Base-by-base conservation (phyloP, 371 early-diverging fungal genomes). In the Batrachochytrium dendrobatidis region DNA sequence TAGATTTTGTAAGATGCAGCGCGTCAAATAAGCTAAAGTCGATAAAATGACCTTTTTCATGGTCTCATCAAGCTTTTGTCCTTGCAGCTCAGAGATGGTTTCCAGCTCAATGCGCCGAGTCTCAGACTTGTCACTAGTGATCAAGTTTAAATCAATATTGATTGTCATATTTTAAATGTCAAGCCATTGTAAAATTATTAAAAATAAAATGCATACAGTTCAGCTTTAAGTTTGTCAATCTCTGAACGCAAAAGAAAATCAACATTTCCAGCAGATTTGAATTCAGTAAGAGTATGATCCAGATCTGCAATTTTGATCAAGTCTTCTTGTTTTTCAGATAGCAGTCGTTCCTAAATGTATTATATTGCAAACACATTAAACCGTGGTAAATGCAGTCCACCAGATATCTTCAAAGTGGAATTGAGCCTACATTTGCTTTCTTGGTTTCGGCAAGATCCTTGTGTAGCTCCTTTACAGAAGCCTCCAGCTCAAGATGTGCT, bases 221-320 rank as follows among this genome's bases (percentile, higher is more conserved):
- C 89, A 49, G 82, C 80, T 59, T 88, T 88, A 65, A 94, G 70
- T 53, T 84, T 83, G 34, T 90, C 90, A 59, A 93, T 90, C 65
- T 95, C 95, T 20, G 89, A 81, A 49, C 84, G 75, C 79, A 91
- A 79, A 45, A 94, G 65, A 53, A 88, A 87, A 59, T 95, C 94
- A 7, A 86, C 77, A 62, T 83, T 85, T 24, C 92, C 92, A 30
- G 84, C 83, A 63, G 90, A 84, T 57, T 82, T 77, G 10, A 88
- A 84, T 34, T 83, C 80, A 17, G 83, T 79, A 12, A 84, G 73
- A 1, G 81, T 76, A 24, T 66, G 72, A 64, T 90, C 90, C 80
- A 86, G 73, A 55, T 90, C 87, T 20, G 71, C 75, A 48, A 90
- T 61, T 55, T 85, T 78, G n/a, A 67, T 74, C 49, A 81, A 75